Conservation (phyloP, 176 grass and related monocot genomes). For the Elymus sibiricus region DNA sequence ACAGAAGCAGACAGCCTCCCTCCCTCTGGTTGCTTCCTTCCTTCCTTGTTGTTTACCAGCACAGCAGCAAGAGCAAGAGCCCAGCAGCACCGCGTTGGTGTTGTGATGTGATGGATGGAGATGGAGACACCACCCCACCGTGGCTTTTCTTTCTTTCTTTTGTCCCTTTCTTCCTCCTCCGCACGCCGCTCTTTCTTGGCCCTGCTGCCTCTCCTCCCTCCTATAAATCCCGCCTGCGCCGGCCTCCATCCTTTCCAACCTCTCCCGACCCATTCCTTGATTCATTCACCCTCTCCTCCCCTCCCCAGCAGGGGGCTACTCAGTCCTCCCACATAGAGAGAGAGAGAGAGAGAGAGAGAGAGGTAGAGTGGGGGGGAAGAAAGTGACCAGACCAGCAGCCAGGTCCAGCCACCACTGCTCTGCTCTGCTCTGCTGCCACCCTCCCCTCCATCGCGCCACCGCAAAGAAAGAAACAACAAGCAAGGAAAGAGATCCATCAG, state of each 20-base stretch:
- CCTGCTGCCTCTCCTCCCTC: no score
- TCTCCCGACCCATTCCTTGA: neutral
- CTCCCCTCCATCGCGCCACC: neutral
- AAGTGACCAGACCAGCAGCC: no score
- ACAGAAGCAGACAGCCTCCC: no score
- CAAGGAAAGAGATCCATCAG: no score
- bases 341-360: neutral
- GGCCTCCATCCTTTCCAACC: neutral
- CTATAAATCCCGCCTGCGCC: neutral
- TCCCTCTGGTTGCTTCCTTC: no score
- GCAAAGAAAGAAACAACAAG: no score
- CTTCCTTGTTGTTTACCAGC: no score
- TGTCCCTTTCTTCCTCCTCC: neutral
- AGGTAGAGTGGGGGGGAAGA: neutral
- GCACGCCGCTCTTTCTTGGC: neutral
- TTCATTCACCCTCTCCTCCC: neutral
- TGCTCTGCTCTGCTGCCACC: no score
- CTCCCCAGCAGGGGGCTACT: neutral
- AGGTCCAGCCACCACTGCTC: no score
- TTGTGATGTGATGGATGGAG: neutral
- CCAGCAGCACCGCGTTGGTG: no score
- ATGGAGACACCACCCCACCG: no score
- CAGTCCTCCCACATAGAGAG: neutral
- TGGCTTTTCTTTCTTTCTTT: neutral
- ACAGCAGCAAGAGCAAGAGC: no score